A percentile compares a stretch with the other conserved stretches of the same genome.
These are phyloP conservation scores for Penicillium psychrosexuale DNA, from an alignment of 2,329 filamentous ascomycete species.

Conservation along the genomic window DNA sequence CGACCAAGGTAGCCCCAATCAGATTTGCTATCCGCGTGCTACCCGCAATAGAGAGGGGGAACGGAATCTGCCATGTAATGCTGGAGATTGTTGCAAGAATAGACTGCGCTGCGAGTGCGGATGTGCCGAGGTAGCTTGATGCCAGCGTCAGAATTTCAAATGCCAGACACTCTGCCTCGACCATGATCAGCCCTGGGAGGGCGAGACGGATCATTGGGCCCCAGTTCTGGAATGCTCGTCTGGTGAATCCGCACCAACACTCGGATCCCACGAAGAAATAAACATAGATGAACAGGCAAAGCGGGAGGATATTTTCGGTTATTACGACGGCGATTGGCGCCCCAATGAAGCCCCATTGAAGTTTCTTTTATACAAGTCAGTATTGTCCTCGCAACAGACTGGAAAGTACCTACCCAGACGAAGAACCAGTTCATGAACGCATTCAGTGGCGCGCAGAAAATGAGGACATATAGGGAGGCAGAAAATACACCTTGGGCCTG, in stretches of 20 bases:
- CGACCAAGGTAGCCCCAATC: conserved; percentile 79
- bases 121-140: conserved; percentile 73
- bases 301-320: conserved; percentile 70
- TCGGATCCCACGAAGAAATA: conserved; percentile 67
- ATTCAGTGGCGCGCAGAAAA: conserved; percentile 80
- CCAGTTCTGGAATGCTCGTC: conserved; percentile 70
- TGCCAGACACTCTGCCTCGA: conserved; percentile 87
- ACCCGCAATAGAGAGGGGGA: conserved; percentile 82
- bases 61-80: conserved; percentile 86
- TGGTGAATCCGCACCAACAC: conserved; percentile 79
- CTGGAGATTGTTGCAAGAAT: conserved; percentile 74
- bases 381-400: not conserved
- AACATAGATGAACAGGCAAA: conserved; percentile 72
- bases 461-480: conserved; percentile 75
- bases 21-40: conserved; percentile 88
- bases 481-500: conserved; percentile 86
- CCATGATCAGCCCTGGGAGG: conserved; percentile 86
- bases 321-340: conserved; percentile 74
- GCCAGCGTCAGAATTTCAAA: conserved; percentile 90
- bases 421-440: conserved; percentile 76
- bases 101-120: conserved; percentile 81
- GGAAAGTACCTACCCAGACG: conserved; percentile 60
- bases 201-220: conserved; percentile 81
- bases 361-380: conserved; percentile 34
- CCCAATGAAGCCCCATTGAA: conserved; percentile 69